Base-by-base conservation (phyloP, 306 rosid genomes). In the Aeschynomene evenia region DNA sequence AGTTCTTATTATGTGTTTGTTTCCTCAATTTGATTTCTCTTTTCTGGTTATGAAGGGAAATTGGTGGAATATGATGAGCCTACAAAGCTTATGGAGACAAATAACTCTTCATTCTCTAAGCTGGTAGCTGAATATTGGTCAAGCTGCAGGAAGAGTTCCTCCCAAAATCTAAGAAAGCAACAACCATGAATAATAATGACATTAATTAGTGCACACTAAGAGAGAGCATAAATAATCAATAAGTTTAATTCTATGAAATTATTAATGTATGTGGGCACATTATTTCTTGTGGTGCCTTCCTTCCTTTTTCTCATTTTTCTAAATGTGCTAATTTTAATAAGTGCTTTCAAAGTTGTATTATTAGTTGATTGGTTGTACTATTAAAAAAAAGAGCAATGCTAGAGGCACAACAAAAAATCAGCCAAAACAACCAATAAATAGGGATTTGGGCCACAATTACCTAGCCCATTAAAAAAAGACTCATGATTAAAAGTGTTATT, bases 51-150 rank as follows among this genome's bases (percentile, higher is more conserved):
- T 14, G 40, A 23, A 91, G 98, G 98, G 63, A 81, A 85, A 54
- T 11, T 91, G 19, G 77, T 85, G 71, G 98, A 91, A 70, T 85
- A 84, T 79, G 90, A 87, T n/a, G 80, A 84, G 52, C 98, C 96
- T 23, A 82, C 86, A 18, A 87, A 66, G 77, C 82, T 91, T 20
- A 34, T 84, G 82, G 85, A 82, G 39, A 81, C 83, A 1, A 85
- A n/a, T n/a, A n/a, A 79, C 65, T 91, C 96, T 15, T 83, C 87
- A 18, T 87, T 89, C 80, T 80, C 96, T 6, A 87, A 76, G 83
- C 88, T 91, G 66, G 97, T 89, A 12, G 86, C 86, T 54, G 94
- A 91, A 49, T 91, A 91, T 69, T 91, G 96, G 96, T 81, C 94
- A 9, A 86, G 90, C 73, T 77, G 84, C 83, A 80, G 23, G 57